These are phyloP conservation scores for Eragrostis nindensis DNA, from an alignment of 176 grass and related monocot species.

Conservation along the genomic window DNA sequence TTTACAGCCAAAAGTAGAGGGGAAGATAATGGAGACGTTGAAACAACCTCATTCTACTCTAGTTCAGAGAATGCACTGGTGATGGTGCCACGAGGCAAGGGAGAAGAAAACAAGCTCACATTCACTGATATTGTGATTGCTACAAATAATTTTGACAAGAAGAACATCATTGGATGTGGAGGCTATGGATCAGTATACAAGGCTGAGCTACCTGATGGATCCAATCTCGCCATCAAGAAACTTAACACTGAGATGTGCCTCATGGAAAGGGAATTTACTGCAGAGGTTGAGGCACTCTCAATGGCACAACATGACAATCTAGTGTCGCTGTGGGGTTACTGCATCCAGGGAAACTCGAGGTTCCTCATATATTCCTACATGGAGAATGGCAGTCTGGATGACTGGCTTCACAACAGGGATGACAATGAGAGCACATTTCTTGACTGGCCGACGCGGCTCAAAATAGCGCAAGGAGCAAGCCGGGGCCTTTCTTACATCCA, in stretches of 20 bases:
- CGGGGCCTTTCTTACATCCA: conserved; percentile 69
- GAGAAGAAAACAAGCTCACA: conserved; percentile 38
- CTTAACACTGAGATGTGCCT: conserved; percentile 54
- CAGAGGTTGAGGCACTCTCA: conserved; percentile 71
- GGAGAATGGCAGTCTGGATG: conserved; percentile 73
- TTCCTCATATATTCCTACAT: conserved; percentile 74
- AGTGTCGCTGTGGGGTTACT: conserved; percentile 63
- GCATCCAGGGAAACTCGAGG: conserved; percentile 51
- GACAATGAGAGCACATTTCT: conserved; percentile 35
- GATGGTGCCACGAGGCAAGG: conserved; percentile 9
- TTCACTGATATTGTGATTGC: conserved; percentile 60
- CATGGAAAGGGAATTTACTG: conserved; percentile 65
- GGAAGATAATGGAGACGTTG: no score
- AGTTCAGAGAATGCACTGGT: conserved; percentile 39
- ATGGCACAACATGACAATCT: conserved; percentile 72
- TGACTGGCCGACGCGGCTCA: conserved; percentile 55
- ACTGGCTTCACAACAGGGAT: conserved; percentile 67
- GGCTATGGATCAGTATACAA: conserved; percentile 70
- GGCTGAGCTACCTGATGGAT: conserved; percentile 50
- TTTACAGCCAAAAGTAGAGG: no score
- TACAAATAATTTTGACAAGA: conserved; percentile 70
- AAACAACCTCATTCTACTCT: neutral
- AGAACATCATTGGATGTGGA: conserved; percentile 72
- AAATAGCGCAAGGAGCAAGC: conserved; percentile 57
- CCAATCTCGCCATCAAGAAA: conserved; percentile 66